These are phyloP conservation scores for Kalanchoe fedtschenkoi DNA, from an alignment of 164 flowering plant genomes.

Conservation along the genomic window DNA sequence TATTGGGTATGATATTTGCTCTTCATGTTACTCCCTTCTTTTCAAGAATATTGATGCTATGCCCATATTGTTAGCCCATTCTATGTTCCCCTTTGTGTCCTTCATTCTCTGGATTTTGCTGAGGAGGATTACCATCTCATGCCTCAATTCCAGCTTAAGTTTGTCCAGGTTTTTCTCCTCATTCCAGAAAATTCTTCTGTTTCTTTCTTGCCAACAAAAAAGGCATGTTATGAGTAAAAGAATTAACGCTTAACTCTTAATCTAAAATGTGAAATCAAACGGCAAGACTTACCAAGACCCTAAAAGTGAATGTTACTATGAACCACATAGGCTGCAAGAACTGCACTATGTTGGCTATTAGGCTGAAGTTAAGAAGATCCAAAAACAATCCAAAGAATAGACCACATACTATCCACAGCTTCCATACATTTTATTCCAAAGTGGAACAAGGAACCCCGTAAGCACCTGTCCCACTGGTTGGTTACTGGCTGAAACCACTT, in stretches of 20 bases:
- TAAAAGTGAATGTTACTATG: slow-evolving; percentile 33
- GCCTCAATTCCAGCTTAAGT: too few relatives aligned
- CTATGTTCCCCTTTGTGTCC: too few relatives aligned
- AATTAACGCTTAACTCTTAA: background rate
- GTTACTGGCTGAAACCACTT: slow-evolving; percentile 53
- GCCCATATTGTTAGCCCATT: too few relatives aligned
- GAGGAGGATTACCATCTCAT: too few relatives aligned
- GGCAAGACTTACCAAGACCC: slow-evolving; percentile 51
- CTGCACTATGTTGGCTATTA: slow-evolving; percentile 31
- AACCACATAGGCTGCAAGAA: slow-evolving; percentile 52
- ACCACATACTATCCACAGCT: slow-evolving; percentile 29
- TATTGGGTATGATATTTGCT: too few relatives aligned
- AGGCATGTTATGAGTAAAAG: slow-evolving; percentile 5
- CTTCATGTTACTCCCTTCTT: too few relatives aligned
- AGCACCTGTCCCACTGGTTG: slow-evolving; percentile 60
- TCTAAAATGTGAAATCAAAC: background rate
- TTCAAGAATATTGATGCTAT: too few relatives aligned
- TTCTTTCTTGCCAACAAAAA: too few relatives aligned
- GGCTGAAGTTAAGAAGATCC: slow-evolving; percentile 33
- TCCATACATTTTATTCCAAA: slow-evolving; percentile 22
- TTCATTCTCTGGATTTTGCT: too few relatives aligned
- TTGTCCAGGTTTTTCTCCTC: too few relatives aligned
- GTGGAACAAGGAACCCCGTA: slow-evolving; percentile 37
- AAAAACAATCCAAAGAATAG: slow-evolving; percentile 33
- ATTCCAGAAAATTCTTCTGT: too few relatives aligned